phyloP scores from a whole-genome alignment of 108 stramenopile species.

The Aurantiochytrium sp. region DNA sequence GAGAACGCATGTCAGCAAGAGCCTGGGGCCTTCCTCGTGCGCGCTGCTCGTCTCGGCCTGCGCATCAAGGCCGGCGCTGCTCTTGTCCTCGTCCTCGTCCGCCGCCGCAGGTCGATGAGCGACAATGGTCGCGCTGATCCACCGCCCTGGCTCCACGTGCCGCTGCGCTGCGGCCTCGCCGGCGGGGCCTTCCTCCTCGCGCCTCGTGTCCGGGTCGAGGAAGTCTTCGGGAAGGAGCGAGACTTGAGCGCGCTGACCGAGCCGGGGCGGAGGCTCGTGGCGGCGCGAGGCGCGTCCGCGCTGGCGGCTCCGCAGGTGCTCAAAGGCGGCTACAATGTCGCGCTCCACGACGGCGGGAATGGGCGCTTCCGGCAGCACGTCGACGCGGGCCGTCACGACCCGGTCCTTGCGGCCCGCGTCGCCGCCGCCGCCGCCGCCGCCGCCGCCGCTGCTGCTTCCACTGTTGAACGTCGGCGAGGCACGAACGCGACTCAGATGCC shows the following conservation, averaged over 20 bases:
- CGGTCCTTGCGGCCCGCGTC: not conserved
- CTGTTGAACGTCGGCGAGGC: not conserved
- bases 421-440: too few species aligned
- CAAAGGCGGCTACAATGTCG: conserved; percentile 17
- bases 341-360: conserved; percentile 8
- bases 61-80: not conserved
- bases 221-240: not conserved
- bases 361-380: not conserved
- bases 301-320: not conserved
- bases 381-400: not conserved
- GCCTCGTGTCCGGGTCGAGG: not conserved
- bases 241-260: not conserved
- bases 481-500: not conserved
- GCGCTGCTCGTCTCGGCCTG: not conserved
- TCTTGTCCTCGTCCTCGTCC: not conserved
- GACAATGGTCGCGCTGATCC: not conserved
- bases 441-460: too few species aligned
- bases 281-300: not conserved
- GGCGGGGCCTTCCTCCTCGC: not conserved
- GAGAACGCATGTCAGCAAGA: not conserved
- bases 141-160: not conserved
- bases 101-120: not conserved
- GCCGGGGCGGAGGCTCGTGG: not conserved
- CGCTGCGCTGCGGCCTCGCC: not conserved
- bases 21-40: not conserved